These are phyloP conservation scores for Ganoderma meredithae DNA, from an alignment of 1,284 basidiomycete species.

Conservation along the genomic window DNA sequence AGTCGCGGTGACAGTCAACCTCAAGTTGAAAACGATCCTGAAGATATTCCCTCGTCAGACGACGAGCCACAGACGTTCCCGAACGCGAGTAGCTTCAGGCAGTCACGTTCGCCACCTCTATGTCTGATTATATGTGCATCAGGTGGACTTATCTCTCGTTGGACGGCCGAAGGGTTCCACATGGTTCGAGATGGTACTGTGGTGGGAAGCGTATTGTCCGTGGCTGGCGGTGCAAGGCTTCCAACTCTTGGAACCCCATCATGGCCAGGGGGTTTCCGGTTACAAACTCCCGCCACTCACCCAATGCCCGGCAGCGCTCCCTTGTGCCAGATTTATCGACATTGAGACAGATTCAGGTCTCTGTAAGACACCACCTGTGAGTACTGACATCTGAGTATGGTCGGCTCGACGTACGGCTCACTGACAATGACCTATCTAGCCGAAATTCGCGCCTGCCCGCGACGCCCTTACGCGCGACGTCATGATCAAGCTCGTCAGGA, in stretches of 20 bases:
- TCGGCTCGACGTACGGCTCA: background rate
- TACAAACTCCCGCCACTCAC: background rate
- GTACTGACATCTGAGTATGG: background rate
- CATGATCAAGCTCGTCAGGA: slow-evolving; percentile 14
- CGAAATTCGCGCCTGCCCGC: slow-evolving; percentile 1
- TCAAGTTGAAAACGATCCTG: too few relatives aligned
- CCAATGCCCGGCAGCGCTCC: background rate
- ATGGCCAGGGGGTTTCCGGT: background rate
- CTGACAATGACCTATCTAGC: background rate
- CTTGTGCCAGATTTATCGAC: background rate
- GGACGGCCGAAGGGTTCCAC: background rate
- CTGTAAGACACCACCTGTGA: background rate
- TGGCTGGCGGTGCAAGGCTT: background rate
- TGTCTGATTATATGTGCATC: background rate
- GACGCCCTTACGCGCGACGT: slow-evolving; percentile 7
- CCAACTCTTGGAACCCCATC: background rate
- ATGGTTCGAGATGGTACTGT: background rate
- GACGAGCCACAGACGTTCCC: background rate
- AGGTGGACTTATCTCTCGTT: background rate
- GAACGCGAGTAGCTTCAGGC: background rate
- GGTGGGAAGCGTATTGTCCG: background rate
- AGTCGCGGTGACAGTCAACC: too few relatives aligned
- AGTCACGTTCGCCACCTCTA: background rate
- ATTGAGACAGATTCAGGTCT: background rate
- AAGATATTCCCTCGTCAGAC: too few relatives aligned